Evolutionary conservation across 176 grass and related monocot species (phyloP).

Genomic region (Oropetium thomaeum): DNA sequence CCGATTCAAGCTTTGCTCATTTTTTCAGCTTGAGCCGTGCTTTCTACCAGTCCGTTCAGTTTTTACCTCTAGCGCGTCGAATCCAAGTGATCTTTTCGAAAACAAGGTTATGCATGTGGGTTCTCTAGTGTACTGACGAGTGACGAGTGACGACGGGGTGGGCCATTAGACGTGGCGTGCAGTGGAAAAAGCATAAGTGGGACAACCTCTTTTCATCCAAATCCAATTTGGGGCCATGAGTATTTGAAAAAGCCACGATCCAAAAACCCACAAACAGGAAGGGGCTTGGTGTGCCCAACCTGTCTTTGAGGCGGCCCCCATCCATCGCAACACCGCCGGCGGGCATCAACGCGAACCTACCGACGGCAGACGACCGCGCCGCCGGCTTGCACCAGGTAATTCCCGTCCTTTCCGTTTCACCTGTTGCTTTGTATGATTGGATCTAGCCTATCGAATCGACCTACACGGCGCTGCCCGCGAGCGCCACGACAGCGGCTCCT

Average conservation of each 20-base stretch:
- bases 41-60: neutral
- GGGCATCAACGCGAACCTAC: neutral
- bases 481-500: neutral
- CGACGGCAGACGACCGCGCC: neutral
- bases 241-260: neutral
- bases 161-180: neutral
- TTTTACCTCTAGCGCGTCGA: conserved; percentile 28
- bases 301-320: no score
- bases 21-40: neutral
- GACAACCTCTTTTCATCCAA: neutral
- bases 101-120: neutral
- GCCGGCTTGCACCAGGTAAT: neutral
- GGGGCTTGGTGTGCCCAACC: neutral
- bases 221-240: neutral
- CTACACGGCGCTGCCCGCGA: neutral
- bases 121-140: neutral
- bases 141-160: no score
- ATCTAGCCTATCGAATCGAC: neutral
- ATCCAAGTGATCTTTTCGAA: conserved; percentile 29
- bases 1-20: neutral
- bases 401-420: neutral
- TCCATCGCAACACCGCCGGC: no score
- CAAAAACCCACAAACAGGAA: neutral
- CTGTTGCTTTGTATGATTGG: no score
- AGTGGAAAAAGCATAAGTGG: neutral